Base-by-base conservation (phyloP, 2,329 filamentous ascomycete genomes). In the Uncinocarpus reesii region DNA sequence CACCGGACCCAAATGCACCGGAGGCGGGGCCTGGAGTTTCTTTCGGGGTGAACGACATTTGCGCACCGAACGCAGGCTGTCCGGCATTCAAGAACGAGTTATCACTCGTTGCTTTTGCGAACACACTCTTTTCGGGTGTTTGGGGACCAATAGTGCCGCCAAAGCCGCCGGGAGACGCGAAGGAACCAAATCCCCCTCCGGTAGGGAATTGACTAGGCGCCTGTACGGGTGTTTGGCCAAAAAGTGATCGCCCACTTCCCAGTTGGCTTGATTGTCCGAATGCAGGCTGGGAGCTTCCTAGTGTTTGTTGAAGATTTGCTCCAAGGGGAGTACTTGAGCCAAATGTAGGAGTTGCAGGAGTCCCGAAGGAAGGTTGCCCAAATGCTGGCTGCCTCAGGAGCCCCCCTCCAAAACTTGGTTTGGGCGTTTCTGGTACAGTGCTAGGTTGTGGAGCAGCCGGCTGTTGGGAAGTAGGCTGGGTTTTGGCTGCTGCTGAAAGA, bases 401-500 rank as follows among this genome's bases (percentile, higher is more conserved):
- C 13, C 44, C 23, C 34, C 53, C 48, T 31, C 53, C 54, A 50
- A 56, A 55, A 47, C 52, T 28, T 48, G 50, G 26, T 44, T 51
- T 51, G 42, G 55, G 28, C 46, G 49, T 29, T 52, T 49, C 40
- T 28, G 55, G 52, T 53, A 54, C 42, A 47, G 47, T 48, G 47
- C 56, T 38, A 42, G 56, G 53, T 28, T 53, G 10, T 16, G 56
- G 44, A 28, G 52, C 44, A 41, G 55, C 57, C 44, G 51, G 56
- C 31, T 53, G 53, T 34, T 58, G 59, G 21, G 57, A 54, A 55
- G 48, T 58, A 37, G 52, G 66, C 64, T 20, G 67, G 56, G 23
- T 65, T 36, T 45, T 31, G 41, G 37, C 40, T 38, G 55, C 57
- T n/a, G 65, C 65, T 50, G 72, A 69, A 54, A 95, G 71, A 3